Base-by-base conservation (phyloP, 2,329 filamentous ascomycete species). In the Coniochaeta prunicola region DNA sequence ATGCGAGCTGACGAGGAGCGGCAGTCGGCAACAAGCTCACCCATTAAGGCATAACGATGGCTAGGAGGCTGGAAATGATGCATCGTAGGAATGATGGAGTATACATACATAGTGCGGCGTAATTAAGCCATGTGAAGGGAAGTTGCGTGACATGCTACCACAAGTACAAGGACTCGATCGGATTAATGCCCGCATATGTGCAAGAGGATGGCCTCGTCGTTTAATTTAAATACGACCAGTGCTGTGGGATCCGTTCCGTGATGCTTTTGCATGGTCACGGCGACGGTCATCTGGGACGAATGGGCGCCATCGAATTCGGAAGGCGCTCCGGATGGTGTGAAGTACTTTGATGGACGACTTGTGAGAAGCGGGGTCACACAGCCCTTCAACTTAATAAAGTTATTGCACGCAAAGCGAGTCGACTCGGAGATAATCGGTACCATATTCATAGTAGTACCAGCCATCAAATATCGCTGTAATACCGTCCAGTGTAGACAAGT, bases 221-320 rank as follows among this genome's bases (percentile, higher is more conserved):
- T n/a, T 55, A 33, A 55, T 55, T 55, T 21, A 31, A 34, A 36
- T 24, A 24, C 53, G 53, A 36, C 53, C 33, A 33, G 53, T 31
- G 53, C 15, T 21, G 53, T 55, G 28, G 53, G 30, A 55, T 34
- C 28, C 24, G 30, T 55, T 50, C 30, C 53, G 53, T 55, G 53
- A 24, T 33, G n/a, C 53, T 15, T n/a, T n/a, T 21, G 17, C 30
- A 12, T 55, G 53, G 21, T 50, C 45, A 50, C 45, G 45, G 53
- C 53, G 26, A 24, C 33, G 33, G 53, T 59, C 59, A 60, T 57
- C 59, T 57, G 42, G 53, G 33, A 36, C 57, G 24, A 38, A 58
- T 56, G 38, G 57, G 31, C 38, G 53, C 48, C 60, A 60, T 66
- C 62, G 57, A 67, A 67, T 66, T 57, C 61, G 65, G 65, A 65